Conservation (phyloP, 805 yeast species). For the Sugiyamaella smithiae region DNA sequence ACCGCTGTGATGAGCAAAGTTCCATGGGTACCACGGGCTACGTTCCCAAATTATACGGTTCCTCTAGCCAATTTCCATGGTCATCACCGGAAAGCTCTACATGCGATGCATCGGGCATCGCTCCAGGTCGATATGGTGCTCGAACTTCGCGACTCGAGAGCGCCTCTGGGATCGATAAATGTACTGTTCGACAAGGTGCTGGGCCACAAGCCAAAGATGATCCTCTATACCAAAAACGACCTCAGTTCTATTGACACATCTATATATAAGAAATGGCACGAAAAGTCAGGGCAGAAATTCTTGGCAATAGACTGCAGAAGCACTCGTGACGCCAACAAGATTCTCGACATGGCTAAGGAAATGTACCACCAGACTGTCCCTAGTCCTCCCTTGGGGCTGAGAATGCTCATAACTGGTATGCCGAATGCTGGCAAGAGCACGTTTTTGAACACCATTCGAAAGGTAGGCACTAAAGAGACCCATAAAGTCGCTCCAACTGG, state of each 20-base stretch:
- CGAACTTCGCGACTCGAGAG: slow-evolving; percentile 85
- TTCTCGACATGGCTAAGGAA: slow-evolving; percentile 51
- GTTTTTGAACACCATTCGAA: slow-evolving; percentile 68
- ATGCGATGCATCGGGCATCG: slow-evolving; percentile 60
- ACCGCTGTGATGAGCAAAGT: neutral
- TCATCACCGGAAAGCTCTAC: slow-evolving; percentile 80
- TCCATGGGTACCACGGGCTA: slow-evolving; percentile 51
- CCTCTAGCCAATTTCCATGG: slow-evolving; percentile 81
- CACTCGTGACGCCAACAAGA: slow-evolving; percentile 45
- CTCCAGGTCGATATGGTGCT: slow-evolving; percentile 79
- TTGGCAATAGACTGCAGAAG: slow-evolving; percentile 53
- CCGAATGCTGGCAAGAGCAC: slow-evolving; percentile 98
- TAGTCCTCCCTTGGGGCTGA: slow-evolving; percentile 78
- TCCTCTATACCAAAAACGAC: slow-evolving; percentile 78
- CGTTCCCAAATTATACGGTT: slow-evolving; percentile 73
- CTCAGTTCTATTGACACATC: slow-evolving; percentile 43
- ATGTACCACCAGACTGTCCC: slow-evolving; percentile 48
- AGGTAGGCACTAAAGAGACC: slow-evolving; percentile 35
- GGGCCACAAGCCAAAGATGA: slow-evolving; percentile 51
- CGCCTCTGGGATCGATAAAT: slow-evolving; percentile 82
- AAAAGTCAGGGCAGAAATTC: slow-evolving; percentile 45
- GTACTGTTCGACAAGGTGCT: slow-evolving; percentile 69
- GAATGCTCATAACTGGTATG: slow-evolving; percentile 83
- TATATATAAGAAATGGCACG: slow-evolving; percentile 50
- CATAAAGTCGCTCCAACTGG: slow-evolving; percentile 81